phyloP scores from a whole-genome alignment of 305 asterid species.

The Fraxinus albicans region DNA sequence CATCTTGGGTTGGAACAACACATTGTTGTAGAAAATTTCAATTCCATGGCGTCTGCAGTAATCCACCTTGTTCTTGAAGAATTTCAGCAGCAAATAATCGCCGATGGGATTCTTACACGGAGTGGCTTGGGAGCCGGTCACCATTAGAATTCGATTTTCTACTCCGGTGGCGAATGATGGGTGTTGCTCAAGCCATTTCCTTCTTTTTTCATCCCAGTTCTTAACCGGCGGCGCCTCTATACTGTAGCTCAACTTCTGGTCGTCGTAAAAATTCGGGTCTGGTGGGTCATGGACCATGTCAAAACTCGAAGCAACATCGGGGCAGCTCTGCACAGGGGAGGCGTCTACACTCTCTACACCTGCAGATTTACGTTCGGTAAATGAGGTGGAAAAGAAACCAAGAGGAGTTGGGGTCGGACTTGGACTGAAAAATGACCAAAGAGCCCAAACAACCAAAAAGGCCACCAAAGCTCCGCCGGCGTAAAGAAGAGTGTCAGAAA shows the following conservation, averaged over 20 bases:
- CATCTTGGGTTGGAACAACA: conserved; percentile 72
- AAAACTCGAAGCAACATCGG: conserved; percentile 15
- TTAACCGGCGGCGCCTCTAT: conserved; percentile 56
- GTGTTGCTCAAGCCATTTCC: conserved; percentile 67
- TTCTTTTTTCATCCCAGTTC: conserved; percentile 78
- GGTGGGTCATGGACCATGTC: conserved; percentile 49
- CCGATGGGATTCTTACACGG: conserved; percentile 89
- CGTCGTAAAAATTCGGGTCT: conserved; percentile 69
- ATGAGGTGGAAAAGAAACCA: conserved; percentile 22
- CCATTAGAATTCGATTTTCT: conserved; percentile 57
- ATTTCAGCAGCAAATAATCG: conserved; percentile 64
- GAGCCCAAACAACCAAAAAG: conserved; percentile 46
- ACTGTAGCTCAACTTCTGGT: conserved; percentile 57
- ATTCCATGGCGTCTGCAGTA: conserved; percentile 82
- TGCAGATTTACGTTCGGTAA: conserved; percentile 18
- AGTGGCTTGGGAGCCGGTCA: conserved; percentile 76
- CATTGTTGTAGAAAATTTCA: conserved; percentile 85
- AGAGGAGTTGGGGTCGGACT: conserved; percentile 28
- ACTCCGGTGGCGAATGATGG: conserved; percentile 58
- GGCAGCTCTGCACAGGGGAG: background rate
- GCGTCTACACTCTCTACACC: background rate
- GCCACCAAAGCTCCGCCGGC: conserved; percentile 50
- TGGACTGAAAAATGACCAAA: conserved; percentile 51
- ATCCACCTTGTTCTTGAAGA: conserved; percentile 92
- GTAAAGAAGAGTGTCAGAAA: conserved; percentile 45